Evolutionary conservation across 371 early-diverging fungal species (phyloP).

Genomic region (Mucor lusitanicus): DNA sequence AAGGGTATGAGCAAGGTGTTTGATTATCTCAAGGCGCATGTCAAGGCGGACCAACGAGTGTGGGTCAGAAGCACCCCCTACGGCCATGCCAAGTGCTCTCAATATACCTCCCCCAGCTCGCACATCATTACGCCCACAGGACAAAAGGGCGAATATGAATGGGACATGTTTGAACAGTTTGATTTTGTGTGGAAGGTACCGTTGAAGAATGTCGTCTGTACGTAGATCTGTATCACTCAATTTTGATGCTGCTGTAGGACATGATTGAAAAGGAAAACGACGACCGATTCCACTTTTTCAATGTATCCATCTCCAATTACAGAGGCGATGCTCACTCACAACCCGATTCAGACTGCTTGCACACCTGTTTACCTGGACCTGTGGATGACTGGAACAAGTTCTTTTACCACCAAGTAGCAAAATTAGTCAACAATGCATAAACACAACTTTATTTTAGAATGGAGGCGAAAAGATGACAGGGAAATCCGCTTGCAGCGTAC

Average conservation of each 20-base stretch:
- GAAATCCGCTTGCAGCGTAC: conserved; percentile 46
- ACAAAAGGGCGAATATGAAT: conserved; percentile 35
- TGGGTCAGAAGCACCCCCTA: conserved; percentile 43
- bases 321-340: conserved; percentile 44
- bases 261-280: conserved; percentile 27
- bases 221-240: background rate
- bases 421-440: conserved; percentile 8
- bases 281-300: conserved; percentile 30
- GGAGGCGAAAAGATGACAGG: conserved; percentile 19
- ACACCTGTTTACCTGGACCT: conserved; percentile 38
- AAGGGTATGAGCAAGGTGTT: conserved; percentile 30
- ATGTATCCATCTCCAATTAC: conserved; percentile 36
- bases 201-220: background rate
- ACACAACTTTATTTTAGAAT: conserved; percentile 13
- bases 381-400: conserved; percentile 42
- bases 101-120: conserved; percentile 26
- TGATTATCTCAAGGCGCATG: conserved; percentile 25
- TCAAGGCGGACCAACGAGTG: conserved; percentile 32
- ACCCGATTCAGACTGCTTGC: conserved; percentile 31
- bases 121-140: conserved; percentile 22
- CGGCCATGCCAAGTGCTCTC: conserved; percentile 42
- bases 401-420: conserved; percentile 37
- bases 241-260: conserved; percentile 11
- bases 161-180: conserved; percentile 43
- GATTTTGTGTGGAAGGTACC: conserved; percentile 35